Evolutionary conservation across 176 grass and related monocot species (phyloP), one percentile per base, ranked within the genome.

Genomic region (Oryza glumipatula): DNA sequence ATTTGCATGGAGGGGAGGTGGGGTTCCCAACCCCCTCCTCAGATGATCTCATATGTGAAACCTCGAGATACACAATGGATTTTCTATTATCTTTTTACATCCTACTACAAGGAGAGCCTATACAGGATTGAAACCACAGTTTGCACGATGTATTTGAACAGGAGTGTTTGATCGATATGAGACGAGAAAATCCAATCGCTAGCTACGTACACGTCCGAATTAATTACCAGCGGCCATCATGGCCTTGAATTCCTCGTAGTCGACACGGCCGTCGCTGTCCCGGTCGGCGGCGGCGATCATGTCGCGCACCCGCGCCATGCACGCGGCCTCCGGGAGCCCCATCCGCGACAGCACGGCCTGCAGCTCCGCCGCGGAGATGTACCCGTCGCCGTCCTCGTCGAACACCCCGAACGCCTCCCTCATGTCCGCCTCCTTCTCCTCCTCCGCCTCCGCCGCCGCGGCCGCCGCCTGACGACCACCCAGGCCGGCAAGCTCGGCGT

Each of bases 371-470:
- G 71, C 78, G 0, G 85, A 87, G 44, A 87, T 87, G 71, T 81
- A 81, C 77, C 85, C 71, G 63, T 87, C 85, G 63, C 78, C 85
- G 63, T 87, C 13, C 71, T 81, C 85, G 47, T 81, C 85, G 78
- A 87, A 87, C 70, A 92, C 78, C 6, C 45, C 33, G 36, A 76
- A 76, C 1, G 47, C 86, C 64, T 73, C 83, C 74, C 24, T 65
- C 82, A 51, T 70, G 47, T 52, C 74, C 11, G 36, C 71, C 7
- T 71, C 84, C 24, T 65, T 44, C 10, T 26, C 56, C 5, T 11
- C 77, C 4, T 6, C 67, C 21, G 26, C 12, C 35, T 3, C 35
- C 35, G 35, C 35, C 58, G 3, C 48, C 15, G 43, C n/a, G n/a
- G n/a, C 24, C 30, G 4, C 7, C 52, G 52, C 17, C 48, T 4